Evolutionary conservation across 495 filamentous ascomycete species (phyloP), one percentile per base, ranked within the genome.

Genomic region (Talaromyces nanjingensis): DNA sequence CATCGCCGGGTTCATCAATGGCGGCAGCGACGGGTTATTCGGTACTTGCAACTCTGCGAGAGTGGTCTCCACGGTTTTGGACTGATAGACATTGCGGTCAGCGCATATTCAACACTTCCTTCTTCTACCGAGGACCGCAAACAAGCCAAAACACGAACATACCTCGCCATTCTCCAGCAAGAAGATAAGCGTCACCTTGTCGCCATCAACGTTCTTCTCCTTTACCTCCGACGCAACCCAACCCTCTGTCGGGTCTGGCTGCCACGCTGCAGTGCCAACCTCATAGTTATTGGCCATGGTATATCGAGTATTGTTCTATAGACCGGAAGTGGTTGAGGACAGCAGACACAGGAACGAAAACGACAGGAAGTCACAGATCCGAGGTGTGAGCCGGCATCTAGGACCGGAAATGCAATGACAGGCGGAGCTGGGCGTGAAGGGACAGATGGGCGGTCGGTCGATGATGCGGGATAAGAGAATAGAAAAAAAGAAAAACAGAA

Each of bases 1-100:
- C 86, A 99, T 94, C 27, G 93, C 85, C 58, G 94, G 94, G 72
- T 99, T 99, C 94, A 98, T 98, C 68, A 98, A 77, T 47, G 94
- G 94, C 9, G 94, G 94, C 53, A 98, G 81, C 18, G 81, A 79
- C 18, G 79, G 66, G 67, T 88, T 86, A 68, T 86, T 85, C 73
- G 92, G 87, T 65, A 89, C 80, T 75, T 92, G 86, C 65, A 98
- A 80, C 67, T 86, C 91, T 68, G 87, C 86, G 65, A 88, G 74
- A 11, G 92, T 92, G 63, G 94, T 92, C 76, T 89, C 87, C 57
- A 96, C 71, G n/a, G 80, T 86, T 76, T 87, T 93, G 68, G 85
- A 85, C 92, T 97, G 63, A 66, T 11, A 59, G 49, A 37, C 45
- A 54, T 60, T 54, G 47, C n/a, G 20, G 65, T 78, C 59, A 77